phyloP scores from a whole-genome alignment of 768 basidiomycete genomes.

The Podaxis sp. region DNA sequence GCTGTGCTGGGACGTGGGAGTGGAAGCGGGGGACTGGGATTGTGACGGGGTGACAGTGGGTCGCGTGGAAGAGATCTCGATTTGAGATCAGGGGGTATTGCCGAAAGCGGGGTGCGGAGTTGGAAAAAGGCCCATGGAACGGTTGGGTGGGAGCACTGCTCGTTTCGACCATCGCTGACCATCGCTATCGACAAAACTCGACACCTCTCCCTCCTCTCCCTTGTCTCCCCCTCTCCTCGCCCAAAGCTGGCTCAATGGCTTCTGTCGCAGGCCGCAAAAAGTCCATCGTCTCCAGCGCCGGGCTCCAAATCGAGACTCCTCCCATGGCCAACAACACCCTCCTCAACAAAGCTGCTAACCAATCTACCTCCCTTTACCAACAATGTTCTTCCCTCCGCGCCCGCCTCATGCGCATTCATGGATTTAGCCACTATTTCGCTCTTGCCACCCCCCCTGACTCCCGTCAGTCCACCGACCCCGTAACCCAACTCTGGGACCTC shows the following conservation, averaged over 20 bases:
- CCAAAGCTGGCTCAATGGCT: slow-evolving; percentile 36
- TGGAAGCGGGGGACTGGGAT: neutral
- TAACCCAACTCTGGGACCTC: slow-evolving; percentile 92
- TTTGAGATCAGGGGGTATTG: slow-evolving; percentile 9
- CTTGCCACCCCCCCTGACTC: slow-evolving; percentile 56
- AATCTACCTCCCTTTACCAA: slow-evolving; percentile 87
- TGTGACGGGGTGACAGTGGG: neutral
- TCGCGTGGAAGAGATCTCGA: slow-evolving; percentile 2
- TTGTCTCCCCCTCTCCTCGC: slow-evolving; percentile 14
- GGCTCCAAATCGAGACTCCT: slow-evolving; percentile 69
- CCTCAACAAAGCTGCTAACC: slow-evolving; percentile 88
- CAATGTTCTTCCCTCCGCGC: slow-evolving; percentile 80
- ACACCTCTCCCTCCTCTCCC: neutral
- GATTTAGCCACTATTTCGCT: slow-evolving; percentile 69
- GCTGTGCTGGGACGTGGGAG: neutral
- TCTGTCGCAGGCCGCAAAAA: slow-evolving; percentile 74
- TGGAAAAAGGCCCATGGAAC: neutral
- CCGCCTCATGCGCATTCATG: slow-evolving; percentile 74
- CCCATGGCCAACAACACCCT: slow-evolving; percentile 80
- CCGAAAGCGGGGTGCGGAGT: slow-evolving; percentile 11
- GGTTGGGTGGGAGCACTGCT: slow-evolving; percentile 7
- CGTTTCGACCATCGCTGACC: slow-evolving; percentile 1
- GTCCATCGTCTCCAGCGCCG: slow-evolving; percentile 65
- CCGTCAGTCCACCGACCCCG: slow-evolving; percentile 85
- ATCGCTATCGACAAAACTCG: neutral